phyloP scores from a whole-genome alignment of 1,284 basidiomycete genomes.

The Salmacisia buchloeana region DNA sequence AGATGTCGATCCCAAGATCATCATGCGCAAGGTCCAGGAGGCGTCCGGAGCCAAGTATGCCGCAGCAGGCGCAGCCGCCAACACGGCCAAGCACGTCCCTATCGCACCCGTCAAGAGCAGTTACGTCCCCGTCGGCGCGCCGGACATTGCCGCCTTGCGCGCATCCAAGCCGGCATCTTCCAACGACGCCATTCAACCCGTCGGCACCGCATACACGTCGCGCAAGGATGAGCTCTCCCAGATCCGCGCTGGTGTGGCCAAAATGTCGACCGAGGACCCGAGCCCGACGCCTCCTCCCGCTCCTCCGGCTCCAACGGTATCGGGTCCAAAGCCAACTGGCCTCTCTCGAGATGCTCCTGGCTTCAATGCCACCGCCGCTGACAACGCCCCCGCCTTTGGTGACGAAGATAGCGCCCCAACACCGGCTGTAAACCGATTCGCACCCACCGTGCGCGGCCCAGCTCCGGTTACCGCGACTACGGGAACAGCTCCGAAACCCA shows the following conservation, averaged over 20 bases:
- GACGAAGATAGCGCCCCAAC: neutral
- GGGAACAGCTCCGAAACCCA: slow-evolving; percentile 8
- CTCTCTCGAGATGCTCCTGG: neutral
- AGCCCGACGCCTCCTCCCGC: slow-evolving; percentile 6
- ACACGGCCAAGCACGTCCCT: slow-evolving; percentile 38
- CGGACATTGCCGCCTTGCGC: slow-evolving; percentile 45
- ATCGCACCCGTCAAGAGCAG: slow-evolving; percentile 40
- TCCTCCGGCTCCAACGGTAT: slow-evolving; percentile 18
- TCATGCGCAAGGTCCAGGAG: slow-evolving; percentile 76
- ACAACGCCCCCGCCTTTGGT: slow-evolving; percentile 9
- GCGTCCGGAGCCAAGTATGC: slow-evolving; percentile 90
- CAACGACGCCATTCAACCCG: slow-evolving; percentile 36
- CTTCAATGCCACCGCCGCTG: slow-evolving; percentile 1
- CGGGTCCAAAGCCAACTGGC: slow-evolving; percentile 4
- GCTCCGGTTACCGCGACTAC: neutral
- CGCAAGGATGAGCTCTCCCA: slow-evolving; percentile 42
- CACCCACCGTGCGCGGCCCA: neutral
- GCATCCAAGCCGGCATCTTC: slow-evolving; percentile 15
- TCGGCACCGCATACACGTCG: slow-evolving; percentile 39
- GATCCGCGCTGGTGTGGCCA: slow-evolving; percentile 31
- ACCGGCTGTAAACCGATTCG: neutral
- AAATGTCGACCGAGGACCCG: slow-evolving; percentile 10
- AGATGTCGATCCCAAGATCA: slow-evolving; percentile 45
- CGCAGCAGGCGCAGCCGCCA: slow-evolving; percentile 44
- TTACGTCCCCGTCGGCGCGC: slow-evolving; percentile 47